Conservation (phyloP, 139 green algal species). For the Picochlorum sp. region DNA sequence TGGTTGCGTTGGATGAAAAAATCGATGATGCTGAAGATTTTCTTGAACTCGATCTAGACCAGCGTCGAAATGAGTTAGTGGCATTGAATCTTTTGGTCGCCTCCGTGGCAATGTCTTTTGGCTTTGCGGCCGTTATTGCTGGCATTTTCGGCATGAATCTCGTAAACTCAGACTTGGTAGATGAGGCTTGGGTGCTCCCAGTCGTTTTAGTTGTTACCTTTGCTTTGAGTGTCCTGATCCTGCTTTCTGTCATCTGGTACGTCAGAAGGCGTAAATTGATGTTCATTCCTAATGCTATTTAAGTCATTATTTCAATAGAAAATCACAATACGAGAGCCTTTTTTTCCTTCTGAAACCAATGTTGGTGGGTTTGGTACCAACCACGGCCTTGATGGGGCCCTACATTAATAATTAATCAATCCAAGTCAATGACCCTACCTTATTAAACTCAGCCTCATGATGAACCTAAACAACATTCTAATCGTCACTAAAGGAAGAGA, state of each 20-base stretch:
- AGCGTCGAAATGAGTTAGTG: slow-evolving; percentile 33
- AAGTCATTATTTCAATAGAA: too few relatives aligned
- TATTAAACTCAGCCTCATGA: too few relatives aligned
- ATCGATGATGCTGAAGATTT: slow-evolving; percentile 24
- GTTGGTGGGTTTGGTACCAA: too few relatives aligned
- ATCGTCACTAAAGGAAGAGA: too few relatives aligned
- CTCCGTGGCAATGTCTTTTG: slow-evolving; percentile 18
- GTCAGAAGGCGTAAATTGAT: slow-evolving; percentile 2
- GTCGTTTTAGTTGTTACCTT: not conserved
- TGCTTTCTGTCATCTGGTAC: not conserved
- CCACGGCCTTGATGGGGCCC: too few relatives aligned
- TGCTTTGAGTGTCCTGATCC: not conserved
- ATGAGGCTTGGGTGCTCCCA: slow-evolving; percentile 1
- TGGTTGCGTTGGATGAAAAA: slow-evolving; percentile 17
- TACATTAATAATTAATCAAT: too few relatives aligned
- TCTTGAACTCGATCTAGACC: slow-evolving; percentile 31
- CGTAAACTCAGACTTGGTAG: slow-evolving; percentile 6
- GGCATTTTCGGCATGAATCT: slow-evolving; percentile 31
- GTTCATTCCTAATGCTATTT: slow-evolving; percentile 1
- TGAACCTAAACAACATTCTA: too few relatives aligned
- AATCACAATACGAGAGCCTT: too few relatives aligned
- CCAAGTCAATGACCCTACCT: too few relatives aligned
- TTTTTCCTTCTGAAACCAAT: too few relatives aligned
- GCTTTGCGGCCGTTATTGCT: not conserved
- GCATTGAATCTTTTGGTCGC: slow-evolving; percentile 31